A percentile compares a stretch with the other conserved stretches of the same genome.
Conservation (phyloP, 1,284 basidiomycete species). For the Apiotrichum domesticum region DNA sequence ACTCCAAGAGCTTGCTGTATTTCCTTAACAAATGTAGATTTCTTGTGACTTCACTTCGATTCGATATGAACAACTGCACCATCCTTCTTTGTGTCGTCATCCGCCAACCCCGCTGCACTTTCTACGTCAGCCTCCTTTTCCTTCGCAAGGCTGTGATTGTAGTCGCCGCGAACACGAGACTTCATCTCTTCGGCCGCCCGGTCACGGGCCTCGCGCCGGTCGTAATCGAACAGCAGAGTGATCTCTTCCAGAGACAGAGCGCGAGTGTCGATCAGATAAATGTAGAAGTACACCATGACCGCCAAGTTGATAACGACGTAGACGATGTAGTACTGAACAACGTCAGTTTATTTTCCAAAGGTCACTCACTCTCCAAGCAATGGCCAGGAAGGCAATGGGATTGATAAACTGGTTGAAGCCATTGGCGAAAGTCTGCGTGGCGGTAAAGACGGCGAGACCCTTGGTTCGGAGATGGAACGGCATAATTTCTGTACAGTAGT, state of each 20-base stretch:
- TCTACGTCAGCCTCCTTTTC: no score
- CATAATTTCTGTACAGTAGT: constrained; percentile 12
- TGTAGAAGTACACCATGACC: constrained; percentile 10
- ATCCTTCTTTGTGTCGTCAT: no score
- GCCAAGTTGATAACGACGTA: constrained; percentile 12
- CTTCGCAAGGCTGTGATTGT: no score
- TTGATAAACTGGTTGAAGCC: constrained; percentile 17
- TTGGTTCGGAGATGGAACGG: constrained; percentile 16
- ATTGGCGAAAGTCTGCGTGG: constrained; percentile 7
- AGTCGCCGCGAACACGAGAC: constrained; percentile 1
- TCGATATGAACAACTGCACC: no score
- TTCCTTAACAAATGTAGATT: no score
- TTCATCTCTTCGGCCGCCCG: constrained; percentile 10
- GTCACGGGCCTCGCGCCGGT: constrained; percentile 14
- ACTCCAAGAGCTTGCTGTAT: no score
- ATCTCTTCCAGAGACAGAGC: constrained; percentile 13
- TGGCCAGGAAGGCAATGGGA: constrained; percentile 11
- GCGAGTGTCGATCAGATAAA: constrained; percentile 11
- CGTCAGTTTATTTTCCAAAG: neutral
- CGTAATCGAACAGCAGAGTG: constrained; percentile 12
- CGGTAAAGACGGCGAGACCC: constrained; percentile 15
- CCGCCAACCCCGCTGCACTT: no score
- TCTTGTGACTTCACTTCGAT: no score
- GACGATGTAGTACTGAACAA: constrained; percentile 6
- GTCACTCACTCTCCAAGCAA: constrained; percentile 6